Evolutionary conservation across 352 stramenopile genomes (phyloP), one percentile per base, ranked within the genome.

Genomic region (Pythium periplocum): DNA sequence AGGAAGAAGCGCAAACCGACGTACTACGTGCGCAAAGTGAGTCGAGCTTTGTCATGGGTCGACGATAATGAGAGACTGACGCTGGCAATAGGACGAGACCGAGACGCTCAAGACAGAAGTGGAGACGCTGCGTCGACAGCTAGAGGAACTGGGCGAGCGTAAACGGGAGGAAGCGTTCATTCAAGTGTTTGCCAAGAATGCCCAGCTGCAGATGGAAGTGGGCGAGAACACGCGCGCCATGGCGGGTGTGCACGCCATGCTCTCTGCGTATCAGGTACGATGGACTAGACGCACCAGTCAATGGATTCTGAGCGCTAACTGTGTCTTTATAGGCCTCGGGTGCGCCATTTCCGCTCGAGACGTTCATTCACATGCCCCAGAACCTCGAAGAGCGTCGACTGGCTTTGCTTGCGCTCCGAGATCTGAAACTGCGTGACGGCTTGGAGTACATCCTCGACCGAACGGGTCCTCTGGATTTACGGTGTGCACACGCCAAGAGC

Each of bases 1-100:
- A 45, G 8, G 26, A 64, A 64, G 57, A 64, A 64, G 38, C 57
- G 57, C 51, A 64, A 64, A 44, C 43, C 57, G 4, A 64, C 57
- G 10, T 64, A 64, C 42, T 64, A 64, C 35, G 45, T 56, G 7
- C 57, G 57, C 38, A 64, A 59, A 37, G 56, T 62, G 9, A 3
- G 43, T 51, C 3, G 4, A n/a, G 17, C 17, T 26, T 48, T 12
- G 35, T 33, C 34, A 26, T n/a, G 4, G 4, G 10, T 12, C 17
- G 8, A 48, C 49, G 17, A 33, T 43, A n/a, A 31, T n/a, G 3
- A 10, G 32, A 26, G n/a, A n/a, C 7, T 37, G 37, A 41, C 2
- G 39, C 17, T 17, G 4, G 51, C 31, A 11, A 26, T 32, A 64
- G 48, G 56, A 62, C 36, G 48, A 46, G 31, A 57, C 51, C 26